Evolutionary conservation across 2,329 filamentous ascomycete genomes (phyloP).

Genomic region (Colletotrichum incanum): DNA sequence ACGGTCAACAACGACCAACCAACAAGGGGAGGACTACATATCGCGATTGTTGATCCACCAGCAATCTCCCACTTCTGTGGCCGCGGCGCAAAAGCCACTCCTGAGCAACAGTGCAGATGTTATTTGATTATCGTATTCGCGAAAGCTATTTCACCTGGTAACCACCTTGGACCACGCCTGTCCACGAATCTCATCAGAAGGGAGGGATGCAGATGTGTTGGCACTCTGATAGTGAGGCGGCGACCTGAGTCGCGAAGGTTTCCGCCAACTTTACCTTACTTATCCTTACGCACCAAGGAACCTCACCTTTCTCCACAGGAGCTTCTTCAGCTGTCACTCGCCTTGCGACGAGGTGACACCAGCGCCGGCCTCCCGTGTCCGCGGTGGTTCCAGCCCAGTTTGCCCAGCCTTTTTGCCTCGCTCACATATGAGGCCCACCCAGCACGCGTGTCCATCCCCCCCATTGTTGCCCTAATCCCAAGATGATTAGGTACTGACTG

Average conservation of each 20-base stretch:
- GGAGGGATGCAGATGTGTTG: neutral
- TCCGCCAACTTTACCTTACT: constrained; percentile 3
- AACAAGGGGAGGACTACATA: constrained; percentile 10
- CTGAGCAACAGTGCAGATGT: neutral
- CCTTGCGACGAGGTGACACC: constrained; percentile 32
- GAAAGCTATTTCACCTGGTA: neutral
- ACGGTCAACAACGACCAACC: constrained; percentile 8
- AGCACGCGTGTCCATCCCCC: constrained; percentile 17
- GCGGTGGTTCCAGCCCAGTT: constrained; percentile 15
- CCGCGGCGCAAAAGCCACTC: neutral
- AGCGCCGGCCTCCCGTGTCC: constrained; percentile 35
- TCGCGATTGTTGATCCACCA: constrained; percentile 12
- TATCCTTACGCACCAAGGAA: constrained; percentile 4
- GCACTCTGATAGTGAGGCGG: constrained; percentile 7
- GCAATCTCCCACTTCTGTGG: constrained; percentile 23
- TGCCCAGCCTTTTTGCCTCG: constrained; percentile 28
- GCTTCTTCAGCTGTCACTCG: constrained; percentile 23
- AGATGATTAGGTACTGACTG: constrained; percentile 22
- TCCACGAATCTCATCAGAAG: neutral
- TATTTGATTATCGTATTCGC: neutral
- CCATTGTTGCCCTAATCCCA: constrained; percentile 24
- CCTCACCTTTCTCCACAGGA: constrained; percentile 33
- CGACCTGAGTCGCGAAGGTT: constrained; percentile 33
- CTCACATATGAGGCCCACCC: constrained; percentile 30
- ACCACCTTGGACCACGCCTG: neutral